Evolutionary conservation across 352 stramenopile species (phyloP).

Genomic region (Thraustochytrium sp.): DNA sequence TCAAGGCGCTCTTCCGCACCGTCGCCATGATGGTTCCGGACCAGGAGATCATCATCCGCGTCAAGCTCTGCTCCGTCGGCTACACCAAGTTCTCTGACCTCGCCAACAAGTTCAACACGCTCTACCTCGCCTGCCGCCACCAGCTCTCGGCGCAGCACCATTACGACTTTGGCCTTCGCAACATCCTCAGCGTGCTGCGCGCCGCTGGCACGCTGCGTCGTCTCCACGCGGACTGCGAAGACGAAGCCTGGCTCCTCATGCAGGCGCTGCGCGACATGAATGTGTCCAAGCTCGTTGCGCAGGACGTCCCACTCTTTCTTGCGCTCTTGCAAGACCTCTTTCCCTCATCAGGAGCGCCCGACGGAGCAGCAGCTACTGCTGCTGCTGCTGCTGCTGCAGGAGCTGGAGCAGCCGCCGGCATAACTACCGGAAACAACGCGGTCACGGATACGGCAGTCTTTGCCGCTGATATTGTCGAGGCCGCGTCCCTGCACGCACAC

Average conservation of each 20-base stretch:
- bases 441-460: no score
- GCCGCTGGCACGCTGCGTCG: constrained; percentile 91
- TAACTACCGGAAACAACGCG: no score
- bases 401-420: constrained; percentile 66
- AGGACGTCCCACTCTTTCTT: constrained; percentile 96
- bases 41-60: constrained; percentile 85
- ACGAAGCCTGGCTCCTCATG: constrained; percentile 89
- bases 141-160: constrained; percentile 79
- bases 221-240: constrained; percentile 76
- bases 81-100: constrained; percentile 82
- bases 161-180: constrained; percentile 86
- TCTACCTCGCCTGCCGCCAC: constrained; percentile 76
- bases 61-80: constrained; percentile 81
- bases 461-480: not conserved
- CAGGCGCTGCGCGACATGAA: constrained; percentile 96
- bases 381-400: no score
- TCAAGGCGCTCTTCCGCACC: constrained; percentile 84
- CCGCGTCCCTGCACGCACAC: constrained; percentile 62
- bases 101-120: constrained; percentile 77
- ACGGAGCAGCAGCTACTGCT: no score
- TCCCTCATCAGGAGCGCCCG: no score
- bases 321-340: constrained; percentile 93
- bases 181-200: constrained; percentile 82
- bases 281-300: constrained; percentile 91
- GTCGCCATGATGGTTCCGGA: constrained; percentile 83